Evolutionary conservation across 805 yeast genomes (phyloP), one percentile per base, ranked within the genome.

Genomic region (Clavispora santaluciae): DNA sequence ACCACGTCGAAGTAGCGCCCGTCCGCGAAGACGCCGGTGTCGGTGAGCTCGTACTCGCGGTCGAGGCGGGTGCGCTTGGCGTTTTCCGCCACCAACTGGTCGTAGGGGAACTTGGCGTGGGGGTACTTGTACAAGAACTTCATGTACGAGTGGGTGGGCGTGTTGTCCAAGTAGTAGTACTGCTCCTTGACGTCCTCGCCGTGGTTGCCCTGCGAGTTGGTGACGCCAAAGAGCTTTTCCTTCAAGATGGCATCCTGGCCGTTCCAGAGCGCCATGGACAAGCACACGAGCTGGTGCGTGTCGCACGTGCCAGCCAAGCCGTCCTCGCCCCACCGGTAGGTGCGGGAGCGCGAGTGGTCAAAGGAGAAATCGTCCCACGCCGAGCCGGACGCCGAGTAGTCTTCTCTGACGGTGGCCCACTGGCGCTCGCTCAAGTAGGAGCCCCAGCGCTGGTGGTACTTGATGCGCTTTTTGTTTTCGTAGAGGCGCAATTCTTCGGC

Each of bases 291-390:
- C 57, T 86, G 96, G 56, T 84, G 88, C 46, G 85, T 78, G 59
- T 89, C 97, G 46, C 86, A 77, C 16, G 86, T 83, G 37, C 97
- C 97, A 9, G 91, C 95, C 51, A 89, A 67, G 2, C 97, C 97
- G 59, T 89, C 96, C 61, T 90, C 97, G 31, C 96, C 95, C 97
- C 97, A 89, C 33, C 97, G 72, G 60, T 85, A 89, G 11, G 86
- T 78, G 49, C 97, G 70, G 17, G 89, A 77, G 44, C 79, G 72
- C 2, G 95, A 83, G 45, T 86, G 88, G 44, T 86, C 95, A 59
- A 87, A 88, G 6, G 95, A 86, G 63, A 89, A 89, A 51, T 79
- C 78, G 28, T 79, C 73, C 97, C 97, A 89, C 3, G 96, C 96
- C 51, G 88, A 88, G 33, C 97, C 97, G 50, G 80, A 76, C 38